phyloP scores from a whole-genome alignment of 2,329 filamentous ascomycete genomes.

The Corynespora cassiicola region DNA sequence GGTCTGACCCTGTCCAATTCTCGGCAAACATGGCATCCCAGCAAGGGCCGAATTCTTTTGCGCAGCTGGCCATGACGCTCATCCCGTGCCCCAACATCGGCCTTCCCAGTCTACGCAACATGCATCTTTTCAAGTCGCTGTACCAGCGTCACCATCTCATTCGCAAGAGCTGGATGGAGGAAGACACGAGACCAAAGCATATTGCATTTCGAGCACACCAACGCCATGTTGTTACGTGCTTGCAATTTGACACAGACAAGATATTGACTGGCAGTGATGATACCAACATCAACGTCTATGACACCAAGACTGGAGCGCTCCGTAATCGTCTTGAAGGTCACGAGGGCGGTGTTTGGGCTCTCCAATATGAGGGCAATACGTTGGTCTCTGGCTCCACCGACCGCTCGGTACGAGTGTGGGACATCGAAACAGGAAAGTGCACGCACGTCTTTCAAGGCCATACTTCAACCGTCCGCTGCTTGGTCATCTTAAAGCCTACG shows the following conservation, averaged over 20 bases:
- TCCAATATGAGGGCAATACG: conserved; percentile 95
- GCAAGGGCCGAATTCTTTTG: conserved; percentile 85
- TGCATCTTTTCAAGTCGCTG: conserved; percentile 95
- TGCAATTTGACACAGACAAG: conserved; percentile 98
- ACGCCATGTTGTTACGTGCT: conserved; percentile 93
- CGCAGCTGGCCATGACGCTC: conserved; percentile 80
- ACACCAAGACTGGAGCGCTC: conserved; percentile 90
- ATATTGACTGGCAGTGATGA: conserved; percentile 98
- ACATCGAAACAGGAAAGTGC: conserved; percentile 90
- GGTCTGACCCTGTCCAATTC: conserved; percentile 52
- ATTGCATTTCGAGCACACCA: conserved; percentile 97
- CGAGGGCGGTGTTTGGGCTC: conserved; percentile 95
- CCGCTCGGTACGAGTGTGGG: conserved; percentile 98
- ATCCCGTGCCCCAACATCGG: conserved; percentile 84
- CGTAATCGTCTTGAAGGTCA: conserved; percentile 87
- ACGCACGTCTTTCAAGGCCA: conserved; percentile 97
- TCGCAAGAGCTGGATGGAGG: conserved; percentile 86
- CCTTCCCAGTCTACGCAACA: conserved; percentile 75
- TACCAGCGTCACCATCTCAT: conserved; percentile 94
- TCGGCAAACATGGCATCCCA: conserved; percentile 59
- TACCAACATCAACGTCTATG: conserved; percentile 96
- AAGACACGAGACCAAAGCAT: conserved; percentile 82
- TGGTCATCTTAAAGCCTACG: conserved; percentile 91
- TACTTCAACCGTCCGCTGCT: conserved; percentile 93
- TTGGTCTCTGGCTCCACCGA: conserved; percentile 96